These are phyloP conservation scores for Dioszegia crocea DNA, from an alignment of 768 basidiomycete genomes.

Conservation along the genomic window DNA sequence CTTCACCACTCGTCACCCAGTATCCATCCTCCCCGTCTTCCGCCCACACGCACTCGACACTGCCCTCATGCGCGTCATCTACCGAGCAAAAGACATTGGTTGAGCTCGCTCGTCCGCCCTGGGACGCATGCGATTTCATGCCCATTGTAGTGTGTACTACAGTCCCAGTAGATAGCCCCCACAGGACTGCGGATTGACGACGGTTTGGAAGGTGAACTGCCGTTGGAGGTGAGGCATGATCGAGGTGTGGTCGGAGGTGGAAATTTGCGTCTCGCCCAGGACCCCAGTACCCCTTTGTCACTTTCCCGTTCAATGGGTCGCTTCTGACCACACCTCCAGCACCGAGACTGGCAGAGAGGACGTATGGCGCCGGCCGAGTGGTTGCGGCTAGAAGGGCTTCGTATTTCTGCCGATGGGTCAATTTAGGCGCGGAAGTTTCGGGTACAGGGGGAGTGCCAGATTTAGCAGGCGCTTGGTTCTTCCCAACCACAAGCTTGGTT, in stretches of 20 bases:
- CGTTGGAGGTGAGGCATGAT: conserved; percentile 17
- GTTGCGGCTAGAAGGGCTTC: conserved; percentile 35
- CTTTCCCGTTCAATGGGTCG: conserved; percentile 42
- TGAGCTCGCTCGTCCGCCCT: conserved; percentile 33
- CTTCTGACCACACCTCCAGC: conserved; percentile 32
- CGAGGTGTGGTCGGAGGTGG: conserved; percentile 34
- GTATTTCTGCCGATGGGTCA: conserved; percentile 42
- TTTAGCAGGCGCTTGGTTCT: conserved; percentile 18
- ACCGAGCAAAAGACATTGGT: conserved; percentile 21
- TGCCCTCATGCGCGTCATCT: conserved; percentile 28
- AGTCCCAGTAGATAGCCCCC: conserved; percentile 36
- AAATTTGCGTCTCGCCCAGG: conserved; percentile 40
- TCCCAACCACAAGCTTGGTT: conserved; percentile 22
- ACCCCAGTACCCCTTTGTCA: conserved; percentile 44
- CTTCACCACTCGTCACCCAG: conserved; percentile 35
- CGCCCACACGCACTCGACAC: conserved; percentile 31
- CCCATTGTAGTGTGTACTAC: conserved; percentile 36
- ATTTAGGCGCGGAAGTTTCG: conserved; percentile 14
- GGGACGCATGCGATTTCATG: conserved; percentile 23
- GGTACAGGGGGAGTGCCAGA: not conserved
- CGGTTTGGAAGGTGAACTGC: conserved; percentile 24
- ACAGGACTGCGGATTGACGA: conserved; percentile 27
- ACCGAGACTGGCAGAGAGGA: conserved; percentile 35
- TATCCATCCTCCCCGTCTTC: conserved; percentile 11
- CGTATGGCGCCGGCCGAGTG: conserved; percentile 35